These are phyloP conservation scores for Lasiodiplodia citricola DNA, from an alignment of 2,329 filamentous ascomycete species.

Conservation along the genomic window DNA sequence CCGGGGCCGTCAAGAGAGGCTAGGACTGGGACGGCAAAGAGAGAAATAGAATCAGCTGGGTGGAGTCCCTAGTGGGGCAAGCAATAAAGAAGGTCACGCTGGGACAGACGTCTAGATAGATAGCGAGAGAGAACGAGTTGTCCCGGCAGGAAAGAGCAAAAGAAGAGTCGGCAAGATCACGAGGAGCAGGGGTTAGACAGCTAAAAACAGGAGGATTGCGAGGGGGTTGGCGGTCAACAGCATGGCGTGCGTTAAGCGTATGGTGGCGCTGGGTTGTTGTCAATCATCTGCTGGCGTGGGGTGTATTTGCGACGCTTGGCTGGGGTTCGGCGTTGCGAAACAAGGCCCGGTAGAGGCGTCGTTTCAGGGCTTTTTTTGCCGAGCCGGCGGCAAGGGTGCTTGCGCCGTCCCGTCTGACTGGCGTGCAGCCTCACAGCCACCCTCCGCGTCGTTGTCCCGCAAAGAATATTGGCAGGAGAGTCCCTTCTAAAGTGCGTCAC, in stretches of 20 bases:
- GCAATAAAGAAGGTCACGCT: not conserved
- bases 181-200: not conserved
- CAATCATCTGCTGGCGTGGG: not conserved
- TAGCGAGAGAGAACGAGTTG: not conserved
- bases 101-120: not conserved
- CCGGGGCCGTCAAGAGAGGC: not conserved
- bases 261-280: conserved; percentile 12
- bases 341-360: conserved; percentile 14
- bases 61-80: not conserved
- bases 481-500: too few relatives aligned
- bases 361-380: conserved; percentile 9
- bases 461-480: not conserved
- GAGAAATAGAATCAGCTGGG: not conserved
- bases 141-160: not conserved
- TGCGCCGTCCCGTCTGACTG: conserved; percentile 17
- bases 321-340: conserved; percentile 14
- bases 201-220: not conserved
- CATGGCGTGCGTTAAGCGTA: not conserved
- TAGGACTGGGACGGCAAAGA: not conserved
- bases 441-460: not conserved
- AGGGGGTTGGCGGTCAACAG: not conserved
- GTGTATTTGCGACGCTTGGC: conserved; percentile 5
- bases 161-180: not conserved
- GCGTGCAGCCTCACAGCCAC: conserved; percentile 6
- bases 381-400: not conserved